These are phyloP conservation scores for Daldinia caldariorum DNA, from an alignment of 495 filamentous ascomycete genomes.

Conservation along the genomic window DNA sequence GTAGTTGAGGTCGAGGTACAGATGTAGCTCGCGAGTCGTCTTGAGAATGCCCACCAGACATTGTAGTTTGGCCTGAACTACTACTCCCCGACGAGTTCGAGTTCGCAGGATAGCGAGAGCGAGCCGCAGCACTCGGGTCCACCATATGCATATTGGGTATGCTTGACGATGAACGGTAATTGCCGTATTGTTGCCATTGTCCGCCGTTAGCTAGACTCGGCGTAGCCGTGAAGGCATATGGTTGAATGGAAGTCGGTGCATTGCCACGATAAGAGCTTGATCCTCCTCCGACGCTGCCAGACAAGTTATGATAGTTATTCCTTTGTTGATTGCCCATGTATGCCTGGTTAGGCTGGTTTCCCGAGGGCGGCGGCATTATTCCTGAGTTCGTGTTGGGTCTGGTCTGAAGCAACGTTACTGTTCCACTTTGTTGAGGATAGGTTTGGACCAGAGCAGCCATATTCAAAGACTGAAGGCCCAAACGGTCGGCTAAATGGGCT, in stretches of 20 bases:
- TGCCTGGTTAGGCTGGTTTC: slow-evolving; percentile 64
- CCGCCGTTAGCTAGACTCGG: slow-evolving; percentile 68
- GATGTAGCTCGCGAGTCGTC: slow-evolving; percentile 44
- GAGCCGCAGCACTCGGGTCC: slow-evolving; percentile 57
- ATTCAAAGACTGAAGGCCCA: slow-evolving; percentile 45
- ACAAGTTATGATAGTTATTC: slow-evolving; percentile 68
- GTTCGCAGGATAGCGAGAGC: slow-evolving; percentile 67
- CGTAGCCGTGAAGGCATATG: slow-evolving; percentile 85
- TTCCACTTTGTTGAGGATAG: slow-evolving; percentile 82
- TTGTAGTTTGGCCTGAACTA: slow-evolving; percentile 8
- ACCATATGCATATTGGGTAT: slow-evolving; percentile 62
- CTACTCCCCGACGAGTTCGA: slow-evolving; percentile 45
- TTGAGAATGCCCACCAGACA: slow-evolving; percentile 30
- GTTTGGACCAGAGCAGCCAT: slow-evolving; percentile 95
- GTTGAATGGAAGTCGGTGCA: slow-evolving; percentile 74
- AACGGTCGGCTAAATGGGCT: slow-evolving; percentile 29
- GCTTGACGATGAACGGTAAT: slow-evolving; percentile 73
- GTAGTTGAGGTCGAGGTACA: slow-evolving; percentile 48
- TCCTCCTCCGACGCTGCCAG: slow-evolving; percentile 57
- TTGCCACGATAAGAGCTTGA: slow-evolving; percentile 75
- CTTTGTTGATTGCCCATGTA: slow-evolving; percentile 68
- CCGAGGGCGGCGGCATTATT: slow-evolving; percentile 63
- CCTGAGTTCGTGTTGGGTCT: slow-evolving; percentile 77
- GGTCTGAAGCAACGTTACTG: slow-evolving; percentile 83
- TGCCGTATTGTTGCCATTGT: slow-evolving; percentile 73